Conservation (phyloP, 176 grass and related monocot species). For the Zea luxurians region DNA sequence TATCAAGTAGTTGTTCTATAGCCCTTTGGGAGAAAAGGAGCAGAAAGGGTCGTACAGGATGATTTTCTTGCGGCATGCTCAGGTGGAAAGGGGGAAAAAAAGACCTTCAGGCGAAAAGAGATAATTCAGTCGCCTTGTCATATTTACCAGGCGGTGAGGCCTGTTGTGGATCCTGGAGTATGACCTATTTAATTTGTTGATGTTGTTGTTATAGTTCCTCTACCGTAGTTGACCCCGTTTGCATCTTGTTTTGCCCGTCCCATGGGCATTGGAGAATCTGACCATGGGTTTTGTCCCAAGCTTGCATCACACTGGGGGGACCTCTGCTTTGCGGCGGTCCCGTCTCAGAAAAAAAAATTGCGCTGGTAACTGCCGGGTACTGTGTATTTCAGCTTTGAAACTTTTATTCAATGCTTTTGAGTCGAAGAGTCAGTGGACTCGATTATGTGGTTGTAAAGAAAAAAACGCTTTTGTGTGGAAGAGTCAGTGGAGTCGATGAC, state of each 20-base stretch:
- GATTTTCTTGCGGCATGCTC: slow-evolving; percentile 28
- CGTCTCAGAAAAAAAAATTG: not conserved
- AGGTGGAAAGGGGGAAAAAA: not conserved
- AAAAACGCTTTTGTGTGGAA: slow-evolving; percentile 4
- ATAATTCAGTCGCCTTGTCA: slow-evolving; percentile 19
- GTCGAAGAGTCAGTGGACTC: slow-evolving; percentile 12
- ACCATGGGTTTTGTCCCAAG: slow-evolving; percentile 11
- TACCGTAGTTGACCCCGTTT: not conserved
- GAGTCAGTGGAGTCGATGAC: slow-evolving; percentile 19
- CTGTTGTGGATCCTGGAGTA: not conserved
- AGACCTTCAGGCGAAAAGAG: not conserved
- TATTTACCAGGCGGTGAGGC: not conserved
- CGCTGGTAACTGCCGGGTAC: not conserved
- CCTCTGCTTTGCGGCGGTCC: not conserved
- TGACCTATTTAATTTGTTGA: slow-evolving; percentile 40
- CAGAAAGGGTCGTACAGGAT: slow-evolving; percentile 1
- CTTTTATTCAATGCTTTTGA: not conserved
- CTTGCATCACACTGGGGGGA: not conserved
- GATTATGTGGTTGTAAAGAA: slow-evolving; percentile 37
- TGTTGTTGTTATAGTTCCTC: slow-evolving; percentile 24
- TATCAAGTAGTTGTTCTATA: slow-evolving; percentile 28
- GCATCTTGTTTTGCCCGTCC: not conserved
- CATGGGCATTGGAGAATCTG: slow-evolving; percentile 2
- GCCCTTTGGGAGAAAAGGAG: slow-evolving; percentile 21
- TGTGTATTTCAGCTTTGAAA: slow-evolving; percentile 12